Conservation (phyloP, 148 eudicot species). For the Cornus suecica region DNA sequence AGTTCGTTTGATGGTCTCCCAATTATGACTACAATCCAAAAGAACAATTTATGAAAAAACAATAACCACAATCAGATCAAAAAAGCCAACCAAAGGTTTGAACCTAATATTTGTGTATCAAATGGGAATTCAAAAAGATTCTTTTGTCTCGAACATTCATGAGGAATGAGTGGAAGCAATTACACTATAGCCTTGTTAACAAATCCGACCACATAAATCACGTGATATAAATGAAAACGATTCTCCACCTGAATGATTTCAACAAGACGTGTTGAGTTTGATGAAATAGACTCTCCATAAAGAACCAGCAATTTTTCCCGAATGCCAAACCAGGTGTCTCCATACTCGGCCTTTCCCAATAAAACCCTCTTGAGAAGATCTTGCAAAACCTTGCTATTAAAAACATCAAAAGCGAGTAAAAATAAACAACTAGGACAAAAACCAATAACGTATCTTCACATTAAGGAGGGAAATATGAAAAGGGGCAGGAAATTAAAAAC, state of each 20-base stretch:
- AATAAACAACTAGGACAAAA: conserved; percentile 22
- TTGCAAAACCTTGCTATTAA: conserved; percentile 67
- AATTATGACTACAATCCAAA: too few relatives aligned
- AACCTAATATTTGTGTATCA: not conserved
- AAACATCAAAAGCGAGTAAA: conserved; percentile 31
- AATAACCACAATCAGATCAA: not conserved
- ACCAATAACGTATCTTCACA: not conserved
- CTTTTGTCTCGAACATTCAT: not conserved
- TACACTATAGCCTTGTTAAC: conserved; percentile 1
- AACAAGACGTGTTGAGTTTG: conserved; percentile 64
- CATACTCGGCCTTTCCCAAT: conserved; percentile 47
- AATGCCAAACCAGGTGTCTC: conserved; percentile 50
- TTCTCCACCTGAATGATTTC: conserved; percentile 78
- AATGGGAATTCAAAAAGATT: not conserved
- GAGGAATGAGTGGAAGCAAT: not conserved
- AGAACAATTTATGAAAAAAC: not conserved
- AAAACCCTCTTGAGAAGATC: conserved; percentile 74
- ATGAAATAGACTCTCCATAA: conserved; percentile 73
- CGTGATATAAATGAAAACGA: conserved; percentile 20
- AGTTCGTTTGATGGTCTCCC: too few relatives aligned
- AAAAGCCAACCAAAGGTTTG: conserved; percentile 1
- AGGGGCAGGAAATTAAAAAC: conserved; percentile 2
- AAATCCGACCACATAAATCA: conserved; percentile 8
- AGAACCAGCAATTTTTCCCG: conserved; percentile 58
- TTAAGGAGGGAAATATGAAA: not conserved